Evolutionary conservation across 2,329 filamentous ascomycete species (phyloP).

Genomic region (Alternaria panax): DNA sequence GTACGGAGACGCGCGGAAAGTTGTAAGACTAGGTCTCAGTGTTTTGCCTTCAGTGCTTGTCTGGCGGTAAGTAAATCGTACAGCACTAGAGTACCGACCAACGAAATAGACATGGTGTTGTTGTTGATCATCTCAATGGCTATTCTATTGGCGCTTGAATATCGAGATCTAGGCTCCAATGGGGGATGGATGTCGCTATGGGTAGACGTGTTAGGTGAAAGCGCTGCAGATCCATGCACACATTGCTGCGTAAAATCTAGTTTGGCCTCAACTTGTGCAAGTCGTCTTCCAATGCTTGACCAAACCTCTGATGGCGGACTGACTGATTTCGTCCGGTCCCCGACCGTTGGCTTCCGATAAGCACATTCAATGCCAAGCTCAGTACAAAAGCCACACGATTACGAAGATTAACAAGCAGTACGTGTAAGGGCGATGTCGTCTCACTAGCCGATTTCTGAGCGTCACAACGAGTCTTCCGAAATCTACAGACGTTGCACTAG

Average conservation of each 20-base stretch:
- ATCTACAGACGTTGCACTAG: constrained; percentile 41
- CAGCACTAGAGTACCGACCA: constrained; percentile 20
- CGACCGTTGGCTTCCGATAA: constrained; percentile 34
- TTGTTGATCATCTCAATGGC: constrained; percentile 22
- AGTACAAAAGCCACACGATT: constrained; percentile 27
- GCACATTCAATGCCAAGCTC: constrained; percentile 40
- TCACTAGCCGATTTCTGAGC: constrained; percentile 29
- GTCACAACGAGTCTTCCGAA: constrained; percentile 39
- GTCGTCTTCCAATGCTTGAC: constrained; percentile 31
- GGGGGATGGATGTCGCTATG: constrained; percentile 20
- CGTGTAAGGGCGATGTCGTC: background rate
- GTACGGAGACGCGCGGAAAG: constrained; percentile 31
- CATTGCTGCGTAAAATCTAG: constrained; percentile 29
- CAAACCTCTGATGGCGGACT: constrained; percentile 27
- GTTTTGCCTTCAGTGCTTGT: constrained; percentile 35
- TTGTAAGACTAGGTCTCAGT: constrained; percentile 32
- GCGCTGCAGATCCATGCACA: constrained; percentile 22
- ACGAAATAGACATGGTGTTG: constrained; percentile 14
- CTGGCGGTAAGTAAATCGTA: constrained; percentile 39
- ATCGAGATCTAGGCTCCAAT: constrained; percentile 17
- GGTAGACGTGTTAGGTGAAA: constrained; percentile 26
- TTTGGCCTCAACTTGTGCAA: constrained; percentile 33
- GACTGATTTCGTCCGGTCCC: constrained; percentile 26
- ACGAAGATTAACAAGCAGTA: background rate
- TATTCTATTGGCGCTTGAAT: constrained; percentile 27